Conservation (phyloP, 176 grass and related monocot species). For the Juncus effusus region DNA sequence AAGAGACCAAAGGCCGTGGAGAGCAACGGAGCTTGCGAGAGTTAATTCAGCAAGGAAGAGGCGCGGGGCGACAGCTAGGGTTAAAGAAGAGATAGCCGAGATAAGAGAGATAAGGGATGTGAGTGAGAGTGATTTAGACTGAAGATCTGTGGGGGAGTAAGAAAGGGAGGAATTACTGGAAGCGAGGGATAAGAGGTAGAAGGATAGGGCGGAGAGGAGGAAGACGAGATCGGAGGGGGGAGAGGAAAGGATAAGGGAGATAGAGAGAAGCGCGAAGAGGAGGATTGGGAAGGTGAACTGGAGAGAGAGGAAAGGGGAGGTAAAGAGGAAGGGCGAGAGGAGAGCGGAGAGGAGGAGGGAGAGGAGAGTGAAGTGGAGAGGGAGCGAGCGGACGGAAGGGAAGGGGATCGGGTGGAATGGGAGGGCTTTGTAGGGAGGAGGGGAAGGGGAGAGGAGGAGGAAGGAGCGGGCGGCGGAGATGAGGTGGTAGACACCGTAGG, state of each 20-base stretch:
- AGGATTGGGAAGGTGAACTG: conserved; percentile 23
- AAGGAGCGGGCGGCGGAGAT: conserved; percentile 12
- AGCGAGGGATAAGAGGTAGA: conserved; percentile 20
- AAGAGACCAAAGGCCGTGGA: conserved; percentile 25
- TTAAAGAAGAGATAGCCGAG: conserved; percentile 23
- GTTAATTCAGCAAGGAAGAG: conserved; percentile 24
- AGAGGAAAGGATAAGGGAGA: background rate
- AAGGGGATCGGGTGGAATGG: conserved; percentile 16
- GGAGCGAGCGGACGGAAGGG: conserved; percentile 12
- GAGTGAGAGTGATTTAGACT: conserved; percentile 22
- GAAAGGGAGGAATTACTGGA: conserved; percentile 17
- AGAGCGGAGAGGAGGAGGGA: conserved; percentile 8
- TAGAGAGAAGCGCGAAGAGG: conserved; percentile 18
- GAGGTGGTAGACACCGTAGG: conserved; percentile 29
- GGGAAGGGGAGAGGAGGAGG: conserved; percentile 9
- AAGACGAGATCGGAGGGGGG: conserved; percentile 30
- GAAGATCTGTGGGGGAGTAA: conserved; percentile 18
- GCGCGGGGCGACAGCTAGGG: conserved; percentile 15
- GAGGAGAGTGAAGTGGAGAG: conserved; percentile 25
- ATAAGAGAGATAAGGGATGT: conserved; percentile 9
- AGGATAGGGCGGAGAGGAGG: conserved; percentile 13
- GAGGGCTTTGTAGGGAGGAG: conserved; percentile 13
- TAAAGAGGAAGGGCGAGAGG: conserved; percentile 20
- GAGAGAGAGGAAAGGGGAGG: conserved; percentile 20
- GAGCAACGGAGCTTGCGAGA: conserved; percentile 1